Percentiles rank a stretch among this genome's conserved stretches.
phyloP scores from a whole-genome alignment of 306 rosid species.

The Senna tora region DNA sequence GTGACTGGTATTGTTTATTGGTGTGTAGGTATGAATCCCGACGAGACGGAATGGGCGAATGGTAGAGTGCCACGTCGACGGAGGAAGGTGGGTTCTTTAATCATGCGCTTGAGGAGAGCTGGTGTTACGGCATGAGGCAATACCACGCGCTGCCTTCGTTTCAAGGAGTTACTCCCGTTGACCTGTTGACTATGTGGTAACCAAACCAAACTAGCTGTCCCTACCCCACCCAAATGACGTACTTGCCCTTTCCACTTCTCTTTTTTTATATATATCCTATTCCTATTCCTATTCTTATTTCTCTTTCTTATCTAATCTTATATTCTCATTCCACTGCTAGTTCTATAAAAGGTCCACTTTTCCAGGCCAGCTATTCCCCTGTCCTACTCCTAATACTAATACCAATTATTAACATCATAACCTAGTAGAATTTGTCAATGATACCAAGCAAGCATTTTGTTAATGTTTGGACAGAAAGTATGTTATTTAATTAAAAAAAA shows the following conservation, averaged over 20 bases:
- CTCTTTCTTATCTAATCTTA: no score
- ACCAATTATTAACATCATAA: no score
- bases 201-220: background rate
- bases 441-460: no score
- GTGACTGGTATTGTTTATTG: slow-evolving; percentile 62
- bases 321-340: background rate
- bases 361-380: background rate
- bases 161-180: background rate
- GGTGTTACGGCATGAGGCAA: slow-evolving; percentile 36
- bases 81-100: slow-evolving; percentile 27
- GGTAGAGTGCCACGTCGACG: slow-evolving; percentile 50
- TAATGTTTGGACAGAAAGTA: no score
- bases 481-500: no score
- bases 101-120: slow-evolving; percentile 41
- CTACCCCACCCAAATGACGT: background rate
- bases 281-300: no score
- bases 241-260: background rate
- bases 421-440: no score
- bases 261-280: background rate
- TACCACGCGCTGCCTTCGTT: slow-evolving; percentile 49
- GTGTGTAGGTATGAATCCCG: slow-evolving; percentile 77
- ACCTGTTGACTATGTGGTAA: slow-evolving; percentile 11
- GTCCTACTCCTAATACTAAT: background rate
- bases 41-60: slow-evolving; percentile 51
- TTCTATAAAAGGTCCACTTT: background rate